Percentiles rank a stretch among this genome's conserved stretches.
Conservation (phyloP, 345 rosid species). For the Rhizophora mangle region DNA sequence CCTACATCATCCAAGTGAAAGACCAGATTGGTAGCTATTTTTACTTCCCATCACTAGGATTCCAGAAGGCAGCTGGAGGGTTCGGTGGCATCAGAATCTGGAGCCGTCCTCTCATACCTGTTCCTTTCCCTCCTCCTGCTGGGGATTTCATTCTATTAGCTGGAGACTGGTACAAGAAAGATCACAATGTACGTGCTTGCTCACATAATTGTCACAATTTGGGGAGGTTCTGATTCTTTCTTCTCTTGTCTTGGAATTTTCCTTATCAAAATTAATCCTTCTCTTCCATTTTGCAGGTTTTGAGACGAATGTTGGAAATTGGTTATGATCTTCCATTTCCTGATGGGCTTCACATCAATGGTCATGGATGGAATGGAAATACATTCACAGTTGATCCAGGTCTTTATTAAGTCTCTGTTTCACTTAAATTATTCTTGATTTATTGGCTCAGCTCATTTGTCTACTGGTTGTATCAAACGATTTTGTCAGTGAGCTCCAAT, state of each 20-base stretch:
- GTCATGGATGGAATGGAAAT: constrained; percentile 38
- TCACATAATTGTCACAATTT: neutral
- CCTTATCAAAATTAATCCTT: neutral
- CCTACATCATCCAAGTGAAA: constrained; percentile 67
- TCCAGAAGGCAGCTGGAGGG: constrained; percentile 83
- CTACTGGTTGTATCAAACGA: neutral
- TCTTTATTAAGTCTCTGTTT: neutral
- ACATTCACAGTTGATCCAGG: constrained; percentile 34
- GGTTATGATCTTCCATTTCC: constrained; percentile 32
- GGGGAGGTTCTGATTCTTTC: neutral
- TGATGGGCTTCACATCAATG: constrained; percentile 34
- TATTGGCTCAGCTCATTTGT: neutral
- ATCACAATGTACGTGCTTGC: constrained; percentile 49
- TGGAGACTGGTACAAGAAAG: constrained; percentile 73
- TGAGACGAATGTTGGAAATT: constrained; percentile 25
- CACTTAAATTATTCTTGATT: too few relatives aligned
- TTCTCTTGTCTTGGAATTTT: neutral
- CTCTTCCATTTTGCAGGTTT: constrained; percentile 9
- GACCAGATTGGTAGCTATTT: constrained; percentile 86
- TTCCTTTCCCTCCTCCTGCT: constrained; percentile 70
- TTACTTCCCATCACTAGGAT: constrained; percentile 73
- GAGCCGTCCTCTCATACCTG: constrained; percentile 67
- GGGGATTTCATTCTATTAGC: constrained; percentile 64
- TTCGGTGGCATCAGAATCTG: constrained; percentile 62
- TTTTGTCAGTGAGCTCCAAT: too few relatives aligned